Evolutionary conservation across 1,284 basidiomycete genomes (phyloP), one percentile per base, ranked within the genome.

Genomic region (Heterobasidion occidentale): DNA sequence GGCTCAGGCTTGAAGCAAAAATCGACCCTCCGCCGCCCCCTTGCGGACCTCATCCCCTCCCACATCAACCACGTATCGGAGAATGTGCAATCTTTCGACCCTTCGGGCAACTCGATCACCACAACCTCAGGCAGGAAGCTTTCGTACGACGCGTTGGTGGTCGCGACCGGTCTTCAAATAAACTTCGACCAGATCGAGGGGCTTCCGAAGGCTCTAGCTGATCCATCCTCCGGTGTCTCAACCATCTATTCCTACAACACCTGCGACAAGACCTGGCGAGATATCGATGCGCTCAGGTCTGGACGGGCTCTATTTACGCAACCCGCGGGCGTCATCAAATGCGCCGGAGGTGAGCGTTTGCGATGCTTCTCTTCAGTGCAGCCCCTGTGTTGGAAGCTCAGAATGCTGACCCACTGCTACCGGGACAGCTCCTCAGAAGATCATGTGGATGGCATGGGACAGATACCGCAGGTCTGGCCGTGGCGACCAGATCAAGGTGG

Each of bases 301-400:
- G 94, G 93, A 17, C 84, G 87, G 55, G 94, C 95, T 2, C 81
- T 99, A 65, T 98, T 99, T 74, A 98, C 96, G 0, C 96, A 98
- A 70, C 96, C 95, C 35, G 84, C 88, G n/a, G 94, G 95, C 20
- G 76, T 93, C 27, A 83, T 98, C 70, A 98, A 98, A 74, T 98
- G 95, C 69, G 91, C 94, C 55, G 96, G 96, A 71, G 94, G 88
- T 87, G 63, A 61, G 73, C 59, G 12, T n/a, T 50, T 45, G 20
- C 36, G 15, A 27, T 36, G 27, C 19, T 45, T n/a, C 12, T 27
- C 12, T 44, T 38, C 7, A 44, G 36, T 7, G 36, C 11, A 12
- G n/a, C 38, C 38, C 38, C 38, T 42, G n/a, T 42, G 6, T 42
- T n/a, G 11, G 2, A n/a, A 11, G 38, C 12, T 42, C 5, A 38